Evolutionary conservation across 495 filamentous ascomycete genomes (phyloP).

Genomic region (Hyaloscypha finlandica): DNA sequence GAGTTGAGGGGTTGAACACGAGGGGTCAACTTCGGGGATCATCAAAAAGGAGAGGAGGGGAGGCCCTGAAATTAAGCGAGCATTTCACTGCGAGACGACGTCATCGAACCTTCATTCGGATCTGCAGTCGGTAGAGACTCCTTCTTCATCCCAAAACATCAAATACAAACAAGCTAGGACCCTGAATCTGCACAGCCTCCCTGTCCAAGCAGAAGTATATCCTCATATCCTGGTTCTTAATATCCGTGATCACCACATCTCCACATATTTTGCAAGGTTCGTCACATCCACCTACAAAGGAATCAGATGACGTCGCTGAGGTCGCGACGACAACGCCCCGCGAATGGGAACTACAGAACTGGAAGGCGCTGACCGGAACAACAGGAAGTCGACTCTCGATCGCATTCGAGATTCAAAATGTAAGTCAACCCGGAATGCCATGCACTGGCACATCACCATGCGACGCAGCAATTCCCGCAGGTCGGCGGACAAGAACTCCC

Average conservation of each 20-base stretch:
- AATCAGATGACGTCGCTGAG: conserved; percentile 1
- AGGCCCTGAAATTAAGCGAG: neutral
- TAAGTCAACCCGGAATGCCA: conserved; percentile 11
- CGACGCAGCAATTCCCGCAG: conserved; percentile 20
- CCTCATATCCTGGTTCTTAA: conserved; percentile 18
- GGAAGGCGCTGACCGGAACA: conserved; percentile 21
- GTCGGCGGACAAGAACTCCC: conserved; percentile 17
- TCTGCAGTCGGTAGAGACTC: neutral
- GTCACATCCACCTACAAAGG: neutral
- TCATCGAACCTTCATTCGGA: conserved; percentile 8
- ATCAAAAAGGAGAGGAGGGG: neutral
- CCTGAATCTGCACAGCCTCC: neutral
- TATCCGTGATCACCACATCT: neutral
- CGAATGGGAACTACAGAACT: neutral
- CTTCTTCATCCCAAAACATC: conserved; percentile 9
- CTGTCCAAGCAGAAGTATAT: conserved; percentile 11
- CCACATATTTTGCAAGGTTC: neutral
- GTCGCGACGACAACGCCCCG: neutral
- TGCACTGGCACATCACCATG: conserved; percentile 16
- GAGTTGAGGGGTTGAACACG: neutral
- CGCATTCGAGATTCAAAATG: conserved; percentile 14
- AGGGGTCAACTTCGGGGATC: neutral
- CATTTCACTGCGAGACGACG: neutral
- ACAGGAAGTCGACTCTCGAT: conserved; percentile 8
- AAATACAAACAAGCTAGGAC: conserved; percentile 6